Evolutionary conservation across 2,329 filamentous ascomycete species (phyloP).

Genomic region (Mycosphaerella sp.): DNA sequence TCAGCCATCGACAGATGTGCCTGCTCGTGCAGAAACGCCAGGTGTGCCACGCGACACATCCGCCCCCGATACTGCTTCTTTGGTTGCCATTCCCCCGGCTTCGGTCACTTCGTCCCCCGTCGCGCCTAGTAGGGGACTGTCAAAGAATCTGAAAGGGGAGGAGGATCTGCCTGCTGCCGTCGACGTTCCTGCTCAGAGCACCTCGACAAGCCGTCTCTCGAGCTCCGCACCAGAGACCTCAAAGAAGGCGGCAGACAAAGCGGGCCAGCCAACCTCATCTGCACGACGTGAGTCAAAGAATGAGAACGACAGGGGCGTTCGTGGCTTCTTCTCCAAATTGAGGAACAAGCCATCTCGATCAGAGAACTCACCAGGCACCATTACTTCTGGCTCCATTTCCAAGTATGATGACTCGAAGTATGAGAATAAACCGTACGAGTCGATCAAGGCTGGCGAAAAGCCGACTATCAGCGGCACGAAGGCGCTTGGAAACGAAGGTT

Average conservation of each 20-base stretch:
- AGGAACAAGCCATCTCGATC: slow-evolving; percentile 19
- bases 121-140: background rate
- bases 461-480: slow-evolving; percentile 6
- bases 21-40: slow-evolving; percentile 5
- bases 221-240: slow-evolving; percentile 4
- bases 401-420: slow-evolving; percentile 6
- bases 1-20: slow-evolving; percentile 4
- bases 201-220: background rate
- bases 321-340: slow-evolving; percentile 29
- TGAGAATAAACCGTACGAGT: slow-evolving; percentile 13
- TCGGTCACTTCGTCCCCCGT: slow-evolving; percentile 6
- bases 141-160: slow-evolving; percentile 1
- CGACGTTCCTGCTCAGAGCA: background rate
- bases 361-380: slow-evolving; percentile 15
- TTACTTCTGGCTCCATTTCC: slow-evolving; percentile 6
- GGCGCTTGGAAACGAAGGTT: background rate
- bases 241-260: slow-evolving; percentile 5
- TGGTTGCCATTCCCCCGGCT: slow-evolving; percentile 8
- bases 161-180: slow-evolving; percentile 2
- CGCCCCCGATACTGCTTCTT: slow-evolving; percentile 10
- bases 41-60: slow-evolving; percentile 12
- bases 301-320: slow-evolving; percentile 18
- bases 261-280: slow-evolving; percentile 4
- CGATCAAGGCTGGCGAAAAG: slow-evolving; percentile 12
- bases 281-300: slow-evolving; percentile 3